These are phyloP conservation scores for Xylariaceae sp. DNA, from an alignment of 2,329 filamentous ascomycete genomes.

Conservation along the genomic window DNA sequence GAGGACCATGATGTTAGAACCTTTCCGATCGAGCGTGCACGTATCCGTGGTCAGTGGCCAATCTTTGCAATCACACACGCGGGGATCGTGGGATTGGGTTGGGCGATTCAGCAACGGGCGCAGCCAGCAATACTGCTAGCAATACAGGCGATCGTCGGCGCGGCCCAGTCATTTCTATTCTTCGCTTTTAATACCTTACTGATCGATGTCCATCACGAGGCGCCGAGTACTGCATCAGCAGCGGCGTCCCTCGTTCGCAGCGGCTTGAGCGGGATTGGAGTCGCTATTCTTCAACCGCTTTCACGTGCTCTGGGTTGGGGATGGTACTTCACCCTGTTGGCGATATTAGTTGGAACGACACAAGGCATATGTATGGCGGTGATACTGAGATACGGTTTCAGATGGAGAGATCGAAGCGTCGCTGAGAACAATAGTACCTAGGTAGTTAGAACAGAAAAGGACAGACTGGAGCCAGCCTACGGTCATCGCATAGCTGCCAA, in stretches of 20 bases:
- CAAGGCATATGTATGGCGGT: not conserved
- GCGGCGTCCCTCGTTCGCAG: slow-evolving; percentile 3
- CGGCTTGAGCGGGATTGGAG: slow-evolving; percentile 2
- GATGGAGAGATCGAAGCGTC: no score
- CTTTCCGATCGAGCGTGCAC: slow-evolving; percentile 5
- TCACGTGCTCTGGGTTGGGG: slow-evolving; percentile 1
- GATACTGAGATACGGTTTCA: no score
- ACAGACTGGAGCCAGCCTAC: no score
- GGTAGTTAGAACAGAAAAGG: no score
- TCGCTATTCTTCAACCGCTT: slow-evolving; percentile 3
- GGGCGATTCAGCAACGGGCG: not conserved
- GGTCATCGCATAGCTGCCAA: no score
- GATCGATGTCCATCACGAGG: slow-evolving; percentile 4
- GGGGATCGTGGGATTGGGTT: slow-evolving; percentile 2
- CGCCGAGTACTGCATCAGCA: slow-evolving; percentile 4
- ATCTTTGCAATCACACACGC: slow-evolving; percentile 1
- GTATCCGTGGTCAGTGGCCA: slow-evolving; percentile 3
- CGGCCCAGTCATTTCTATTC: slow-evolving; percentile 2
- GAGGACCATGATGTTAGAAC: slow-evolving; percentile 2
- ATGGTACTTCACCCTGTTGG: slow-evolving; percentile 5
- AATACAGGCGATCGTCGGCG: not conserved
- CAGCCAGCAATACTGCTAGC: slow-evolving; percentile 2
- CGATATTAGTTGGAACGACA: not conserved
- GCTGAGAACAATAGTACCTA: no score
- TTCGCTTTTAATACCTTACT: slow-evolving; percentile 5